phyloP scores from a whole-genome alignment of 2,329 filamentous ascomycete species.

The Fusarium sp. region DNA sequence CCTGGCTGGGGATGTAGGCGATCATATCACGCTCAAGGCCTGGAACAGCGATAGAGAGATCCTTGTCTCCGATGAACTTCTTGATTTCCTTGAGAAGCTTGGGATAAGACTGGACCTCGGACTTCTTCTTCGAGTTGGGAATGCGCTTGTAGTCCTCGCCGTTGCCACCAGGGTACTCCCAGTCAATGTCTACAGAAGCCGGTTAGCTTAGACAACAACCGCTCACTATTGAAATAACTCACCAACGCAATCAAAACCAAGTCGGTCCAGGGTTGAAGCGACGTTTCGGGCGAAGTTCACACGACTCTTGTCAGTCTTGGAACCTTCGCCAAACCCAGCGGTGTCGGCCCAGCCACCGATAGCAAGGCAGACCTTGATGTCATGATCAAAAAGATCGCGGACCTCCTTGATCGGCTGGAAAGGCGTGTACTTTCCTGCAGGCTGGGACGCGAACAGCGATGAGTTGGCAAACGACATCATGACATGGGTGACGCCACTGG shows the following conservation, averaged over 20 bases:
- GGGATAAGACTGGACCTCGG: constrained; percentile 74
- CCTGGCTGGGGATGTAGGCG: constrained; percentile 71
- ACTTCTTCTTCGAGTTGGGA: constrained; percentile 70
- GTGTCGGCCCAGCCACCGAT: constrained; percentile 78
- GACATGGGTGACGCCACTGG: constrained; percentile 66
- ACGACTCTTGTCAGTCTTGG: constrained; percentile 63
- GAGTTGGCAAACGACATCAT: constrained; percentile 69
- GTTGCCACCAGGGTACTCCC: constrained; percentile 76
- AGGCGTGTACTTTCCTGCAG: constrained; percentile 61
- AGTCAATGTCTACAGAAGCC: constrained; percentile 70
- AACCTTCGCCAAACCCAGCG: constrained; percentile 66
- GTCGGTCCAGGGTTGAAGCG: constrained; percentile 65
- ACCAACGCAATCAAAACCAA: constrained; percentile 74
- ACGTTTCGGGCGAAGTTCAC: constrained; percentile 71
- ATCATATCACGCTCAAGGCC: constrained; percentile 76
- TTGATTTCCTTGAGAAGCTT: constrained; percentile 72
- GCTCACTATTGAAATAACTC: constrained; percentile 34
- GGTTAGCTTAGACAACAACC: background rate
- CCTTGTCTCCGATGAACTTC: constrained; percentile 69
- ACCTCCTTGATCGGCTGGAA: constrained; percentile 68
- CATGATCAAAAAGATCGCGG: constrained; percentile 66
- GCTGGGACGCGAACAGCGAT: constrained; percentile 61
- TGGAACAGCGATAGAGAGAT: constrained; percentile 78
- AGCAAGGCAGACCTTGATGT: constrained; percentile 73
- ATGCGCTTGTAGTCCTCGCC: constrained; percentile 76